Base-by-base conservation (phyloP, 805 yeast species). In the Barnettozyma salicaria region DNA sequence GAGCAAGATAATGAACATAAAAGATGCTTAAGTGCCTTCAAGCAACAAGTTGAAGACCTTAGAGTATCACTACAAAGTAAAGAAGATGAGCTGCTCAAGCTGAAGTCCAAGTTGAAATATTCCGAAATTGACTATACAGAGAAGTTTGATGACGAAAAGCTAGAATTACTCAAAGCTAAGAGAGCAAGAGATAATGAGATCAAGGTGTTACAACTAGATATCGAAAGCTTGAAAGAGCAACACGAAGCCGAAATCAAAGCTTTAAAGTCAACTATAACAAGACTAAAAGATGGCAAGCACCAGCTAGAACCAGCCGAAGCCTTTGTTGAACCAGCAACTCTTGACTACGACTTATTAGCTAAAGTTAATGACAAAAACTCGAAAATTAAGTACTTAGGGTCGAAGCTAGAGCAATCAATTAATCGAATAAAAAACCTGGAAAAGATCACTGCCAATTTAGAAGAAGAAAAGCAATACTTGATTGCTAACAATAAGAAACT, bases 111-210 rank as follows among this genome's bases (percentile, higher is more conserved):
- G 18, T 36, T 70, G 22, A 49, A 63, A 19, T 61, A 61, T 1
- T 39, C 61, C 34, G 55, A 59, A 32, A 41, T 59, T 27, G 32
- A 48, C 4, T 50, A 49, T 12, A 53, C 58, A 22, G 55, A 60
- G 26, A 49, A 50, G 23, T 56, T 62, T 29, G 65, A 61, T 32
- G 62, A 63, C 23, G 66, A 64, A 34, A 62, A 56, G 45, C 43
- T 61, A 20, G 61, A 60, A 25, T 41, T 65, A 23, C 27, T 62
- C 40, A 64, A 49, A 44, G 53, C 61, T 1, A 67, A 64, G 37
- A 43, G 61, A 4, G 55, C 54, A 6, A 58, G 63, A 38, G 74
- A 71, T 37, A 58, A 62, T 9, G 58, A 63, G 34, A 50, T 66
- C 24, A 61, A 62, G 23, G 43, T 60, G 17, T 41, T 65, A 16